phyloP scores from a whole-genome alignment of 352 stramenopile genomes.

The Pythium rhizo-oryzae region DNA sequence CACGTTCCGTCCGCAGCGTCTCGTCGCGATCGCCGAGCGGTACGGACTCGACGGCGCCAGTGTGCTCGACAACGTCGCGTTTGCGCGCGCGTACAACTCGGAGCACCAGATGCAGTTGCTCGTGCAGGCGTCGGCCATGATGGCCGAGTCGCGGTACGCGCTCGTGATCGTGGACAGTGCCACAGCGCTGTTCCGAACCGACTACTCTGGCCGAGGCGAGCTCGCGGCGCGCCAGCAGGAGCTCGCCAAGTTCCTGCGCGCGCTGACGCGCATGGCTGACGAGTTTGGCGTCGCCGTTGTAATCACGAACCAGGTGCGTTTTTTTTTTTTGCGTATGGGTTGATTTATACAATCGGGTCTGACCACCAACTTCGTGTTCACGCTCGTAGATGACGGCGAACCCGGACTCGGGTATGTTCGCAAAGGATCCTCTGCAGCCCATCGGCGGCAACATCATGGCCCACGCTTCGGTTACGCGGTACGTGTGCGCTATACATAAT shows the following conservation, averaged over 20 bases:
- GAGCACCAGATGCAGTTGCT: conserved; percentile 99
- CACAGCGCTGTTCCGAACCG: conserved; percentile 98
- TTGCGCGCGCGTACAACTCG: conserved; percentile 98
- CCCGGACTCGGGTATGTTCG: conserved; percentile 90
- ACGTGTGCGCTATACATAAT: background rate
- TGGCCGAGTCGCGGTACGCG: conserved; percentile 96
- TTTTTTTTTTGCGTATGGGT: too few species aligned
- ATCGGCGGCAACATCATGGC: conserved; percentile 93
- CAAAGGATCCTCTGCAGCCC: conserved; percentile 88
- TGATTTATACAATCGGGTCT: background rate
- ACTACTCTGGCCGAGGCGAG: conserved; percentile 98
- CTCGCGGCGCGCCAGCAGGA: conserved; percentile 94
- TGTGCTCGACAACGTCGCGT: conserved; percentile 99
- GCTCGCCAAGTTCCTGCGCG: conserved; percentile 94
- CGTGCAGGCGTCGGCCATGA: conserved; percentile 98
- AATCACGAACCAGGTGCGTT: conserved; percentile 83
- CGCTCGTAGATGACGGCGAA: conserved; percentile 83
- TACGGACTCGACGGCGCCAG: conserved; percentile 97
- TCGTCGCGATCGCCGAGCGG: conserved; percentile 97
- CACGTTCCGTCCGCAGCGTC: conserved; percentile 96
- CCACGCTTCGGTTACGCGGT: conserved; percentile 83
- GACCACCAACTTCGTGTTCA: background rate
- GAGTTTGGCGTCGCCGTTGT: conserved; percentile 99
- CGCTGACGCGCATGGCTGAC: conserved; percentile 96
- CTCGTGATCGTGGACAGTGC: conserved; percentile 98